These are phyloP conservation scores for Strobilomyces echinocephalus DNA, from an alignment of 768 basidiomycete species.

Conservation along the genomic window DNA sequence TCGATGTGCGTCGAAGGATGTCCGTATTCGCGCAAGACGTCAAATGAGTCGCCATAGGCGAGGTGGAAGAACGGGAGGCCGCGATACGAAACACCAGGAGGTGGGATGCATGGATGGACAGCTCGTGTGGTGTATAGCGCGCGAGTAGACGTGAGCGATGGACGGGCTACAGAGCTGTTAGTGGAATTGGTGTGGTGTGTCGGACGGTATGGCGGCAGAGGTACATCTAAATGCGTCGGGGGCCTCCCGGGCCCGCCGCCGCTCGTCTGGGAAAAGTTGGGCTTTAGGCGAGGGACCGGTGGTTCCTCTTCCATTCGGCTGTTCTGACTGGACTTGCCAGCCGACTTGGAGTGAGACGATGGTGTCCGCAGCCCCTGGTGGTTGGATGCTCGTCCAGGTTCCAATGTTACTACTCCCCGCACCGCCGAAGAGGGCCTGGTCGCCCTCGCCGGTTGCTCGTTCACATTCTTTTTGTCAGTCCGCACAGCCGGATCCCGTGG, in stretches of 20 bases:
- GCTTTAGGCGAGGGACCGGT: conserved; percentile 30
- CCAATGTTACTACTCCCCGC: conserved; percentile 10
- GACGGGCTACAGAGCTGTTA: too few relatives aligned
- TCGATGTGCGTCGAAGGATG: conserved; percentile 72
- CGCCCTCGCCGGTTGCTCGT: too few relatives aligned
- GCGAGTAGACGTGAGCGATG: too few relatives aligned
- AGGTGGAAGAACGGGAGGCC: conserved; percentile 75
- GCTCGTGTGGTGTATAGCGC: conserved; percentile 64
- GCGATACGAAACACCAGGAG: conserved; percentile 59
- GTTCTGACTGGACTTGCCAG: conserved; percentile 28
- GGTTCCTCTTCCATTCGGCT: conserved; percentile 27
- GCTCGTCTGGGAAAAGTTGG: conserved; percentile 20
- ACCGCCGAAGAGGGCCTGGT: conserved; percentile 15
- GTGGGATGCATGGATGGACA: conserved; percentile 65
- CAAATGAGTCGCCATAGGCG: conserved; percentile 54
- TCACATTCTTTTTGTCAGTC: too few relatives aligned
- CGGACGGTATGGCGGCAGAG: too few relatives aligned
- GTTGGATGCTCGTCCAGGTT: conserved; percentile 23
- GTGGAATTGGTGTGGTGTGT: too few relatives aligned
- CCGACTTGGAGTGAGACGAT: conserved; percentile 9
- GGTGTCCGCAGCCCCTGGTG: conserved; percentile 24
- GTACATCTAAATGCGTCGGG: too few relatives aligned
- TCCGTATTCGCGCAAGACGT: conserved; percentile 71
- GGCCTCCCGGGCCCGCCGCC: too few relatives aligned
- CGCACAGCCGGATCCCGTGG: conserved; percentile 16